Conservation (phyloP, 2,329 filamentous ascomycete genomes). For the Magnaporthiopsis rhizophila region DNA sequence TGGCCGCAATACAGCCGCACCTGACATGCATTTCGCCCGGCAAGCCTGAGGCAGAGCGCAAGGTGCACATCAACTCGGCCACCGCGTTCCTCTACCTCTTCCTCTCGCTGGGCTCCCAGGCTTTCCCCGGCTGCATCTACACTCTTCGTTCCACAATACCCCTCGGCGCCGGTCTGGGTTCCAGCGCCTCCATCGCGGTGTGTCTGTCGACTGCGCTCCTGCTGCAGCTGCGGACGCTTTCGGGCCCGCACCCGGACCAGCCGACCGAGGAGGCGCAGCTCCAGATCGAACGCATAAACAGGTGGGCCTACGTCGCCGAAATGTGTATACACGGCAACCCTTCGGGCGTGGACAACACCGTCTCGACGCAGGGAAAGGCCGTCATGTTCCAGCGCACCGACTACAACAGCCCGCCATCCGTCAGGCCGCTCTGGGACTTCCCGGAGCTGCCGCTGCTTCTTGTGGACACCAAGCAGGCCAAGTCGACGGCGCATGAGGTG, state of each 20-base stretch:
- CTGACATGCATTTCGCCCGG: slow-evolving; percentile 61
- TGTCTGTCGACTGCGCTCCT: slow-evolving; percentile 80
- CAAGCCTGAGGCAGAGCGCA: slow-evolving; percentile 63
- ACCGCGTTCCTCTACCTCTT: slow-evolving; percentile 89
- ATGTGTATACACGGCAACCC: slow-evolving; percentile 97
- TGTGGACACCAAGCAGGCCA: slow-evolving; percentile 80
- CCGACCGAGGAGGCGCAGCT: slow-evolving; percentile 77
- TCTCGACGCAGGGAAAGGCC: slow-evolving; percentile 86
- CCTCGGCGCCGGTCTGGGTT: slow-evolving; percentile 83
- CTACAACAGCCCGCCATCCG: slow-evolving; percentile 67
- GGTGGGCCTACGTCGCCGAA: slow-evolving; percentile 95
- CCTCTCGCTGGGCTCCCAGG: slow-evolving; percentile 72
- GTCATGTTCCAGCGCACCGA: slow-evolving; percentile 81
- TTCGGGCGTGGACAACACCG: slow-evolving; percentile 94
- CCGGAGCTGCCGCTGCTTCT: slow-evolving; percentile 85
- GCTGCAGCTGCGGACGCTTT: slow-evolving; percentile 78
- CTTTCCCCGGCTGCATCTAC: slow-evolving; percentile 76
- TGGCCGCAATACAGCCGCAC: slow-evolving; percentile 73
- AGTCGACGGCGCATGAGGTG: slow-evolving; percentile 79
- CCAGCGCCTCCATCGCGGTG: slow-evolving; percentile 88
- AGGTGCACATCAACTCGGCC: slow-evolving; percentile 76
- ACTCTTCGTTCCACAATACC: slow-evolving; percentile 90
- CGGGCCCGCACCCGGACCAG: slow-evolving; percentile 87
- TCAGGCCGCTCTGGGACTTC: slow-evolving; percentile 75
- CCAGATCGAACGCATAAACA: slow-evolving; percentile 91